These are phyloP conservation scores for Gossypium ekmanianum DNA, from an alignment of 345 rosid species.

Conservation along the genomic window DNA sequence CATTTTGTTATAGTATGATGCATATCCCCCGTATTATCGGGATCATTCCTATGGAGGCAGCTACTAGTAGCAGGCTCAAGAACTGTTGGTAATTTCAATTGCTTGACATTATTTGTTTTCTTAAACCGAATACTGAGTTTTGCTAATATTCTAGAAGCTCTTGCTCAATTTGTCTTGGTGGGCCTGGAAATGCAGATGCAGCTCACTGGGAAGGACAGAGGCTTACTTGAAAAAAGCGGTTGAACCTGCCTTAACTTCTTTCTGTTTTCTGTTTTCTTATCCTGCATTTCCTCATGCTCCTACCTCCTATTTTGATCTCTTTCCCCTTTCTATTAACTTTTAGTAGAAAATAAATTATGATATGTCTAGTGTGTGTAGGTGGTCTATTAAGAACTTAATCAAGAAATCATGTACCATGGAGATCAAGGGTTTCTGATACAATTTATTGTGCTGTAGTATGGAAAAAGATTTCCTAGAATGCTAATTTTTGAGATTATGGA, in stretches of 20 bases:
- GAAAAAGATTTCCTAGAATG: neutral
- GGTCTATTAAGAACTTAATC: constrained; percentile 23
- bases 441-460: neutral
- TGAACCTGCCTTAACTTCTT: constrained; percentile 2
- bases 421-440: constrained; percentile 4
- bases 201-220: constrained; percentile 25
- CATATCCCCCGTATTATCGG: constrained; percentile 39
- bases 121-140: neutral
- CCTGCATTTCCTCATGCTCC: constrained; percentile 6
- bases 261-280: constrained; percentile 3
- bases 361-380: constrained; percentile 29
- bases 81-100: constrained; percentile 28
- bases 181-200: constrained; percentile 29
- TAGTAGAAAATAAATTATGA: constrained; percentile 3
- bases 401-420: constrained; percentile 19
- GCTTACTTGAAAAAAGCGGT: constrained; percentile 28
- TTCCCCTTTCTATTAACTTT: neutral
- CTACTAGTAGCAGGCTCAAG: constrained; percentile 34
- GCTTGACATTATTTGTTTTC: neutral
- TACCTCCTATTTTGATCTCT: neutral
- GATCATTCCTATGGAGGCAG: constrained; percentile 43
- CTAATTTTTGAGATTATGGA: neutral
- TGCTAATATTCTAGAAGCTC: neutral
- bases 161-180: constrained; percentile 4
- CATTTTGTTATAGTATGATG: constrained; percentile 37